Evolutionary conservation across 805 yeast species (phyloP).

Genomic region (Metschnikowia dekortorum): DNA sequence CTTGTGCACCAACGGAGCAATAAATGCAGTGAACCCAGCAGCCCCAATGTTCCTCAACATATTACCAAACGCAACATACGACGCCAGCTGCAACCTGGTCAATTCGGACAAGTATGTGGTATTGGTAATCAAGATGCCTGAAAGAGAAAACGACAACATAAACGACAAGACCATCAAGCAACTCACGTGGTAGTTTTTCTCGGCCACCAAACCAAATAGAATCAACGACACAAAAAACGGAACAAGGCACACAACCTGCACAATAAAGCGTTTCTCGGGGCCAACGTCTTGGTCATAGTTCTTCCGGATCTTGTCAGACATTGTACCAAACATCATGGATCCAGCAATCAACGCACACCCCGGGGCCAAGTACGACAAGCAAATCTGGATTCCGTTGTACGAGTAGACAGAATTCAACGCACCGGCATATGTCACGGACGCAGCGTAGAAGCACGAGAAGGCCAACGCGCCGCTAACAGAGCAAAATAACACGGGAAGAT

Average conservation of each 20-base stretch:
- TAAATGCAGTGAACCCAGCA: conserved; percentile 46
- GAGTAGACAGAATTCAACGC: conserved; percentile 35
- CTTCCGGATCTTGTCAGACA: conserved; percentile 39
- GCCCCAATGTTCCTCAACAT: conserved; percentile 52
- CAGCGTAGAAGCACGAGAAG: conserved; percentile 53
- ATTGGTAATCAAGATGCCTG: conserved; percentile 51
- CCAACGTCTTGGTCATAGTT: conserved; percentile 26
- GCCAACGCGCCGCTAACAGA: conserved; percentile 46
- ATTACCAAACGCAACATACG: conserved; percentile 51
- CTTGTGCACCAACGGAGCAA: conserved; percentile 27
- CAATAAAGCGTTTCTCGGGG: conserved; percentile 44
- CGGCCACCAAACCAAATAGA: conserved; percentile 51
- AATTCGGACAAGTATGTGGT: conserved; percentile 53
- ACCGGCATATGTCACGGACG: conserved; percentile 47
- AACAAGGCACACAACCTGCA: conserved; percentile 42
- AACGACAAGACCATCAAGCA: conserved; percentile 42
- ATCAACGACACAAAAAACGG: conserved; percentile 42
- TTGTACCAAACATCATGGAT: conserved; percentile 45
- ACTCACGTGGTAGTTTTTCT: conserved; percentile 34
- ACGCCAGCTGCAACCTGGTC: conserved; percentile 46
- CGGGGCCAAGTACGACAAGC: conserved; percentile 50
- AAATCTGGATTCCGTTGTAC: conserved; percentile 31
- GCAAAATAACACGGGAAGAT: conserved; percentile 42
- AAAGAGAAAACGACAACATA: conserved; percentile 49
- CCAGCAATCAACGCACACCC: conserved; percentile 48